These are phyloP conservation scores for Aurantiochytrium sp. DNA, from an alignment of 108 stramenopile species.

Conservation along the genomic window DNA sequence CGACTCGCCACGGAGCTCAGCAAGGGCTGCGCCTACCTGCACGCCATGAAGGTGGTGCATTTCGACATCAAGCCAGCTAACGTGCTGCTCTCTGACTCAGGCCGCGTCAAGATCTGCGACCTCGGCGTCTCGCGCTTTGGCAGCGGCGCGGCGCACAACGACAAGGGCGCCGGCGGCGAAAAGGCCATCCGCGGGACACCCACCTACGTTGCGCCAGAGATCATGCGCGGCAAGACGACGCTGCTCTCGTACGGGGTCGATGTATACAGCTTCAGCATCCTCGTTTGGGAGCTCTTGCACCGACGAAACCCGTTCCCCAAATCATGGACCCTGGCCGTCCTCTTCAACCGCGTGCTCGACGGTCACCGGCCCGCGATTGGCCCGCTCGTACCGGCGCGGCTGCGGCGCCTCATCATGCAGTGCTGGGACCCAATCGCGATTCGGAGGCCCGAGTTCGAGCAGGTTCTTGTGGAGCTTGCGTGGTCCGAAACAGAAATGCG, in stretches of 20 bases:
- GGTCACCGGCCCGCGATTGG: conserved; percentile 1
- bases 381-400: neutral
- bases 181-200: neutral
- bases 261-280: neutral
- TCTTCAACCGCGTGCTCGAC: neutral
- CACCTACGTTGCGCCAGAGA: neutral
- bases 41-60: conserved; percentile 17
- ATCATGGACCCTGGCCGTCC: neutral
- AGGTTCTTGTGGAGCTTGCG: neutral
- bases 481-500: neutral
- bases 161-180: neutral
- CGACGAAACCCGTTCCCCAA: conserved; percentile 16
- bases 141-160: neutral
- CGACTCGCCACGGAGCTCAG: conserved; percentile 9
- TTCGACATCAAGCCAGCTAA: conserved; percentile 25
- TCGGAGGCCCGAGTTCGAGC: neutral
- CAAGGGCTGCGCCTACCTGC: neutral
- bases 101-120: neutral
- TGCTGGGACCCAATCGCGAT: neutral
- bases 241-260: neutral
- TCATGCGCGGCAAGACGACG: neutral
- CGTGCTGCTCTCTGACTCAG: conserved; percentile 4
- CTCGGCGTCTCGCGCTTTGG: neutral
- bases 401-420: conserved; percentile 9
- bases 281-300: conserved; percentile 24